phyloP scores from a whole-genome alignment of 192 early-diverging fungal genomes.

The Gaertneriomyces sp. region DNA sequence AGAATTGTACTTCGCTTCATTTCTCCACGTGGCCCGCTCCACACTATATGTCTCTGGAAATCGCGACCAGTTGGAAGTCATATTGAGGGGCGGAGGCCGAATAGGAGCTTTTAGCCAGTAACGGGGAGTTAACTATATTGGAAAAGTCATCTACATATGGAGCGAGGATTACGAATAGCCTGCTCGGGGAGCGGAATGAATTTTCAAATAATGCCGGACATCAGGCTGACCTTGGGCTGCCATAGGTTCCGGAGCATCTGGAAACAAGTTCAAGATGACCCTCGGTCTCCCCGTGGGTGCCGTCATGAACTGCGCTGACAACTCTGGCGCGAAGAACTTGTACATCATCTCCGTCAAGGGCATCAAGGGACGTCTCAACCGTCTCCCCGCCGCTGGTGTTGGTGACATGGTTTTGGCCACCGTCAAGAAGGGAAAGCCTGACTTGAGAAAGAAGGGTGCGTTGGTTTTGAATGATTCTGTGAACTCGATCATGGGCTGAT shows the following conservation, averaged over 20 bases:
- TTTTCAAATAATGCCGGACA: too few species aligned
- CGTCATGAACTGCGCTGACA: conserved; percentile 99
- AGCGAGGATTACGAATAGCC: too few species aligned
- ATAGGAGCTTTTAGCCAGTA: too few species aligned
- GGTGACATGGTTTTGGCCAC: conserved; percentile 99
- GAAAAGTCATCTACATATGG: too few species aligned
- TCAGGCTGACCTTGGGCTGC: too few species aligned
- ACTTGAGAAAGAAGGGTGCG: conserved; percentile 98
- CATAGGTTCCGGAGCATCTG: conserved; percentile 46
- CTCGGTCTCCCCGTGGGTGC: conserved; percentile 94
- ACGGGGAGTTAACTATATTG: too few species aligned
- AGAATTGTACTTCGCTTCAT: too few species aligned
- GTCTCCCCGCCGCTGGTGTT: conserved; percentile 94
- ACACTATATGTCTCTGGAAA: too few species aligned
- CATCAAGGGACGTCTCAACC: conserved; percentile 93
- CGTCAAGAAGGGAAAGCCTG: conserved; percentile 99
- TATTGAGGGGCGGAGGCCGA: too few species aligned
- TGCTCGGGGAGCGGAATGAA: too few species aligned
- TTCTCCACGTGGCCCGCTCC: too few species aligned
- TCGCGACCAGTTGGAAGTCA: too few species aligned
- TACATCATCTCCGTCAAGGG: conserved; percentile 98
- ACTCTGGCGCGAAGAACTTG: conserved; percentile 99
- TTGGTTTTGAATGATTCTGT: background rate
- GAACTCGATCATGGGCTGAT: background rate
- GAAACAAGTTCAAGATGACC: conserved; percentile 99